Base-by-base conservation (phyloP, 306 rosid species). In the Spatholobus suberectus region DNA sequence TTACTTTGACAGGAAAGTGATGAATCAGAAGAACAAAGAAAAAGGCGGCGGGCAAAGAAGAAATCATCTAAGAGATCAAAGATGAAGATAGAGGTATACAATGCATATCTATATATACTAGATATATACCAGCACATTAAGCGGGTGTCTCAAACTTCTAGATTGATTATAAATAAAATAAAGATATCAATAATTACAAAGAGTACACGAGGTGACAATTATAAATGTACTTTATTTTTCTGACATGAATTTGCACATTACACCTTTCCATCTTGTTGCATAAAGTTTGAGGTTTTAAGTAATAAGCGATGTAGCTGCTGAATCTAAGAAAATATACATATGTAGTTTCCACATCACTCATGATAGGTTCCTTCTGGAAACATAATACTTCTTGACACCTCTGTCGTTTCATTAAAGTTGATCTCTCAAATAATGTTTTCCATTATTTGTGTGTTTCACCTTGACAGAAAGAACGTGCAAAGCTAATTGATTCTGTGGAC, bases 11-110 rank as follows among this genome's bases (percentile, higher is more conserved):
- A 88, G 94, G 91, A 82, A 24, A 76, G 32, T n/a, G 55, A 62
- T 2, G 85, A 83, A 20, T 35, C 29, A 71, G 85, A 58, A 79
- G 66, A 37, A 70, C 87, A 76, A 73, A 87, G 68, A 73, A 90
- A 59, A 76, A 85, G n/a, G n/a, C n/a, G 76, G 58, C 78, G 47
- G 37, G 62, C 78, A 32, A 82, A 81, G n/a, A 78, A 82, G 72
- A 85, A 76, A 71, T 34, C 88, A 2, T 72, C 79, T 26, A 70
- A 34, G 83, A 85, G 88, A 78, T 57, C 82, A 65, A 85, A 81
- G 75, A 29, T 72, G n/a, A 82, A 77, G 23, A 81, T 70, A 49
- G 77, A 81, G 92, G 94, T 89, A 83, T n/a, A 1, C 46, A 34
- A 34, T 62, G 41, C 69, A 62, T 61, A 15, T 62, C 29, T 62